Conservation (phyloP, 768 basidiomycete species). For the Leucocoprinus leucothites region DNA sequence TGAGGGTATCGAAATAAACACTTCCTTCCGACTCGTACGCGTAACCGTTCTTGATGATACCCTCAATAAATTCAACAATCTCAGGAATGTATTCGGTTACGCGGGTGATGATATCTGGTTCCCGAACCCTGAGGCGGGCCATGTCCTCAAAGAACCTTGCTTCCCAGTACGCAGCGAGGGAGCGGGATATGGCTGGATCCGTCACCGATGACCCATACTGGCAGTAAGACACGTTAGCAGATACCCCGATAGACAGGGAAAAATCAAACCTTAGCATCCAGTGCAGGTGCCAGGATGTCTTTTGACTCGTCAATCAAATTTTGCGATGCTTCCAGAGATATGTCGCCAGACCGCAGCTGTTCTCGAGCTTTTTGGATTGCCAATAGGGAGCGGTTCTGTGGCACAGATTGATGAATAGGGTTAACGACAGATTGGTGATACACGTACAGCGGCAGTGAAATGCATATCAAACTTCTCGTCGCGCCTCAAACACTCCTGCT, state of each 20-base stretch:
- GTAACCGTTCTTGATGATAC: conserved; percentile 84
- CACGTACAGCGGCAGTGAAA: conserved; percentile 70
- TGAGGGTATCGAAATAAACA: conserved; percentile 87
- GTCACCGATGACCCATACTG: conserved; percentile 80
- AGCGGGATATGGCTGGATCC: conserved; percentile 82
- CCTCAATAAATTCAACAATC: conserved; percentile 84
- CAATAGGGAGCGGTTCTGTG: conserved; percentile 45
- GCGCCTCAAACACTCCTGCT: conserved; percentile 63
- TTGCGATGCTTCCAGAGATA: conserved; percentile 42
- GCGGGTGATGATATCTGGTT: conserved; percentile 88
- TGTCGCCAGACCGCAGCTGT: conserved; percentile 37
- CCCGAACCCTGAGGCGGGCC: conserved; percentile 79
- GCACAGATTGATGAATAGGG: conserved; percentile 15
- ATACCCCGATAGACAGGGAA: not conserved
- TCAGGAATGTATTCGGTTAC: conserved; percentile 98
- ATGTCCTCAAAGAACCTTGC: conserved; percentile 88
- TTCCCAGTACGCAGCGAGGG: conserved; percentile 88
- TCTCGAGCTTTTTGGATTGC: conserved; percentile 53
- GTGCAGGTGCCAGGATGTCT: conserved; percentile 68
- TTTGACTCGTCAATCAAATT: conserved; percentile 68
- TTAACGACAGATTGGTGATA: conserved; percentile 14
- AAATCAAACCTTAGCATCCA: conserved; percentile 67
- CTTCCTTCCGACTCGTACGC: conserved; percentile 69
- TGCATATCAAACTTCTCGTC: conserved; percentile 96
- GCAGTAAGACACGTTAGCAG: conserved; percentile 9